phyloP scores from a whole-genome alignment of 108 stramenopile genomes.

The Nitzschia sp. region DNA sequence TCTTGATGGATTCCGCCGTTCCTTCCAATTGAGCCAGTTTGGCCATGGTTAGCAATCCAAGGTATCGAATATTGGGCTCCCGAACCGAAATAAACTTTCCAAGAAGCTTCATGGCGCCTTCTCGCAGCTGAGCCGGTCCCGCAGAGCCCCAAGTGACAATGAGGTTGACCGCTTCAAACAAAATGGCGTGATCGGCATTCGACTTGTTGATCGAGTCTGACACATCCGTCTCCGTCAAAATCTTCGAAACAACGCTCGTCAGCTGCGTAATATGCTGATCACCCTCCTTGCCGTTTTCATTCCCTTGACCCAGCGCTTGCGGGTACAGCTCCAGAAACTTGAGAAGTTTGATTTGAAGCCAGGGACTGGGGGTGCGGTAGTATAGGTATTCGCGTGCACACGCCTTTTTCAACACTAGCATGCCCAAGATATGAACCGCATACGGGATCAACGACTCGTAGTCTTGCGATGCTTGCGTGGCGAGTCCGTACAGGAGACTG shows the following conservation, averaged over 20 bases:
- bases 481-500: constrained; percentile 88
- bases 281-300: constrained; percentile 50
- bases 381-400: constrained; percentile 94
- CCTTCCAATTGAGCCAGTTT: constrained; percentile 91
- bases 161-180: constrained; percentile 96
- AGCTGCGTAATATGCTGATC: constrained; percentile 80
- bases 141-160: constrained; percentile 89
- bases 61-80: constrained; percentile 96
- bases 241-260: constrained; percentile 81
- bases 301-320: constrained; percentile 55
- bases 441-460: constrained; percentile 91
- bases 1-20: constrained; percentile 80
- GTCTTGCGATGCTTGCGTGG: constrained; percentile 67
- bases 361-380: constrained; percentile 93
- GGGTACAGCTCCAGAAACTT: constrained; percentile 95
- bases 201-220: constrained; percentile 96
- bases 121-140: constrained; percentile 68
- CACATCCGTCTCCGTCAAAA: constrained; percentile 90
- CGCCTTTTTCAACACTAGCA: constrained; percentile 85
- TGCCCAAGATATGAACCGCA: constrained; percentile 88
- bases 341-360: constrained; percentile 94
- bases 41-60: constrained; percentile 94
- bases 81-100: constrained; percentile 94
- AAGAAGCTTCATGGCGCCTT: constrained; percentile 90
- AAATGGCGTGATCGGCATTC: constrained; percentile 95